Evolutionary conservation across 306 rosid species (phyloP), one percentile per base, ranked within the genome.

Genomic region (Vicia faba): DNA sequence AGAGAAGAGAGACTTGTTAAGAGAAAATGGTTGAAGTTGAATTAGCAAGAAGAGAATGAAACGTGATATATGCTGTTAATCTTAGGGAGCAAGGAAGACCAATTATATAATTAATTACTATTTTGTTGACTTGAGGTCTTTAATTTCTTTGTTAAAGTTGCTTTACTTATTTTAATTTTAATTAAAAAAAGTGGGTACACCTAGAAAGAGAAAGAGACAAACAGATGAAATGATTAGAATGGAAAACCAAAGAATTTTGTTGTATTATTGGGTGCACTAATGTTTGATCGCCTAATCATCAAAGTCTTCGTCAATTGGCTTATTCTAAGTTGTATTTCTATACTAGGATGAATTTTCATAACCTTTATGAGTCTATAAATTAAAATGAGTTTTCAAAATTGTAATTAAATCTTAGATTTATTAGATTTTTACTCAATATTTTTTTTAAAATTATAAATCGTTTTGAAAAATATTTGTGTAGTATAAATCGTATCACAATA

Each of bases 221-320:
- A 19, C 10, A 19, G 6, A 49, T 18, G 56, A 15, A 14, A 48
- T 16, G 8, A 49, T 49, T 49, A 16, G 1, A 18, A 49, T 18
- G 26, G 28, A 49, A 16, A 49, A 18, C 56, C 56, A 49, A 18
- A 49, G 56, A 49, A 49, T 49, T 18, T 49, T 49, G 56, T 49
- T 8, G 25, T 48, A 8, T 16, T 48, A 5, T 16, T 3, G 19
- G 25, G 12, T 15, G 55, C 4, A 48, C 55, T 48, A 16, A 15
- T 16, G 26, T 48, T 49, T 49, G 18, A 49, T 16, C 55, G 55
- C 26, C 26, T 7, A 49, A 49, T 7, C 55, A 49, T 49, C 12
- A 49, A 49, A 49, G 13, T 2, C 56, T 49, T 18, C 28, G 28
- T 49, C 56, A 49, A 8, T 48, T 49, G 28, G 26, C 55, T 18